Conservation (phyloP, 2,329 filamentous ascomycete genomes). For the Stromatinia cepivora region DNA sequence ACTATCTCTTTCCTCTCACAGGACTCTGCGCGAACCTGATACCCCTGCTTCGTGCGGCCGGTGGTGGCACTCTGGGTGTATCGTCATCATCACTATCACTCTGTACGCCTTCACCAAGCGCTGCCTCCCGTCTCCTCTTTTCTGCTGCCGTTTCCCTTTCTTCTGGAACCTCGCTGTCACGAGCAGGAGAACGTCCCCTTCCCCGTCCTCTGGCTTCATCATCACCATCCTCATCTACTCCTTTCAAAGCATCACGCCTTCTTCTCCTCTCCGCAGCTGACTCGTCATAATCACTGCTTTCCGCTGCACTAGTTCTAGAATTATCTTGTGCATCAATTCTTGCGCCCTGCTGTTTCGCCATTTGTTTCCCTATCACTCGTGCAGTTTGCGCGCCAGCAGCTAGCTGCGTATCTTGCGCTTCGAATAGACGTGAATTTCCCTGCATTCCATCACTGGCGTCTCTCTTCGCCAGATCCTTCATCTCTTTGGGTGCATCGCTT, state of each 20-base stretch:
- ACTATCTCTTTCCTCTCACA: slow-evolving; percentile 30
- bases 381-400: slow-evolving; percentile 25
- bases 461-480: slow-evolving; percentile 39
- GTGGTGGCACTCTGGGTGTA: slow-evolving; percentile 38
- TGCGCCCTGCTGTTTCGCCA: slow-evolving; percentile 30
- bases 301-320: neutral
- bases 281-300: slow-evolving; percentile 25
- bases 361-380: slow-evolving; percentile 29
- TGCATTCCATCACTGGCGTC: slow-evolving; percentile 34
- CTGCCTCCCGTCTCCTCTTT: slow-evolving; percentile 69
- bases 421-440: slow-evolving; percentile 34
- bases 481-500: slow-evolving; percentile 35
- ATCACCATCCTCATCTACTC: slow-evolving; percentile 46
- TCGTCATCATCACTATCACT: slow-evolving; percentile 38
- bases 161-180: slow-evolving; percentile 6
- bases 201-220: slow-evolving; percentile 28
- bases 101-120: slow-evolving; percentile 57
- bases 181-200: slow-evolving; percentile 43
- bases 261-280: slow-evolving; percentile 57
- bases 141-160: slow-evolving; percentile 69
- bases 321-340: slow-evolving; percentile 17
- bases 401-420: slow-evolving; percentile 43
- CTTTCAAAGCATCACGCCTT: slow-evolving; percentile 55
- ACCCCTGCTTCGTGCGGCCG: slow-evolving; percentile 34
- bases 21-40: slow-evolving; percentile 42